Base-by-base conservation (phyloP, 225 moss, liverwort and hornwort genomes). In the Physcomitrium patens region DNA sequence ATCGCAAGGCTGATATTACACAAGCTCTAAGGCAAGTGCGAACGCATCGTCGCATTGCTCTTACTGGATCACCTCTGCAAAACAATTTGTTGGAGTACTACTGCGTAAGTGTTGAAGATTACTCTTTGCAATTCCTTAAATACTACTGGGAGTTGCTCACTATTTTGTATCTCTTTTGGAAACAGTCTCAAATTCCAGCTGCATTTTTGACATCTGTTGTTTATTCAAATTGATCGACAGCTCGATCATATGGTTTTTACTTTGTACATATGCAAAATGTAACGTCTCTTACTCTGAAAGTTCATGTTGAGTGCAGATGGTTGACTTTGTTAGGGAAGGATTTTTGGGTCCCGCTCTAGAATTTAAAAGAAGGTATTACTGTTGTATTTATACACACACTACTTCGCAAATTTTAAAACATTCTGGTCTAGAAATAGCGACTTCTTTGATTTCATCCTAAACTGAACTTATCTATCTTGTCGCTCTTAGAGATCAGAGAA, bases 11-110 rank as follows among this genome's bases (percentile, higher is more conserved):
- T 76, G 99, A 95, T 80, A 93, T 99, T 49, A 99, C 99, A 62
- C 91, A 93, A 82, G 86, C 83, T 77, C 78, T 99, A 60, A 92
- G 90, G 76, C 90, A 90, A 88, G 95, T 99, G 76, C 91, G 89
- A 78, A 99, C 95, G 63, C 90, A 85, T 69, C 95, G 99, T 53
- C 90, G 99, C 79, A 89, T 99, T 68, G 99, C 99, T 67, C 72
- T 99, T 70, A 99, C 99, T 22, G 99, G 99, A 52, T 95, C 99
- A 49, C 99, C 99, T 66, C 77, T 99, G 28, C 99, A 99, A 67
- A 99, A 99, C 77, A 99, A 99, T 84, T 85, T 99, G 45, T 89
- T 91, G 90, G 99, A 99, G 75, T 99, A 99, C 68, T 99, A 91
- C 75, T 99, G 99, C 79, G 99, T 99, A 92, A 76, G 99, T 89